Base-by-base conservation (phyloP, 192 early-diverging fungal species). In the Chytriomyces confervae region DNA sequence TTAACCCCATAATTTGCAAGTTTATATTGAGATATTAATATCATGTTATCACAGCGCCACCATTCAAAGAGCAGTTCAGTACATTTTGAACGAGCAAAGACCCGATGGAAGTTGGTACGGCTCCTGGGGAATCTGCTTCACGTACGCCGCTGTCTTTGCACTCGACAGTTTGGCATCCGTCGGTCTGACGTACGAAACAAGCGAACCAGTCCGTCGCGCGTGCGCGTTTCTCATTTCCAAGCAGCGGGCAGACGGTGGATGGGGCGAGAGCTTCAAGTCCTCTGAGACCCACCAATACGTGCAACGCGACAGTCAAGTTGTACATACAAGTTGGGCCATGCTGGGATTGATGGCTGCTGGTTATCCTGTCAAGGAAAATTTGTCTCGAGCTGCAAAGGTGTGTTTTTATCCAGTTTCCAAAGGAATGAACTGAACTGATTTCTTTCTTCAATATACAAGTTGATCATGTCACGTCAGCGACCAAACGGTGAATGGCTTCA, bases 81-180 rank as follows among this genome's bases (percentile, higher is more conserved):
- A 91, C 75, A 93, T 99, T 66, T 66, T 91, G 6, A 82, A 84
- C 29, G 81, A 81, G 16, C 97, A 99, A 84, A 76, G 88, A 20
- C 69, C 73, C 23, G 95, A 98, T 80, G 97, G 97, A 18, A 90
- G 91, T 65, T 99, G 95, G 95, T 96, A 93, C 81, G 97, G 97
- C 5, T 89, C 91, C 45, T 99, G 97, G 97, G 97, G 91, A 62
- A 94, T 99, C 76, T 99, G 97, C 82, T 99, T 96, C 75, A 98
- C 96, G 13, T 99, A 99, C 78, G 96, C 95, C 46, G 90, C 91
- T 16, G 91, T 95, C 91, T 99, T 99, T 91, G 93, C 93, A 1
- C 73, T 97, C 29, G 92, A 97, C 80, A 90, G 89, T 71, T 81
- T 99, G 77, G 90, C 91, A 8, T 92, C 91, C 67, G 89, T 93